Conservation (phyloP, 805 yeast species). For the Sugiyamaella smithiae region DNA sequence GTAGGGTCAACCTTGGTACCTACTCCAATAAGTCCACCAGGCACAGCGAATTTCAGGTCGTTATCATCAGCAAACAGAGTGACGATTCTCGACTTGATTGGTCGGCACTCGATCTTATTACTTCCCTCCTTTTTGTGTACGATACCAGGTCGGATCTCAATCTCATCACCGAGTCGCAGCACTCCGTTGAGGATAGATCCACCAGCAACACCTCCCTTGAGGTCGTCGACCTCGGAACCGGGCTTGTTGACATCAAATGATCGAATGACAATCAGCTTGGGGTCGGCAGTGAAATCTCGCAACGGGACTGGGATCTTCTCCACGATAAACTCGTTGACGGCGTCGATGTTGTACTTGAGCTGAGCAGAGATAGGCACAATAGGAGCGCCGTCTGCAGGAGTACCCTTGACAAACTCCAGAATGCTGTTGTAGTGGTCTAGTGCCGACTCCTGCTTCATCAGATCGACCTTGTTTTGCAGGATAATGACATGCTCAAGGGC, state of each 20-base stretch:
- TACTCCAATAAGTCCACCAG: slow-evolving; percentile 99
- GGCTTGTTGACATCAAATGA: slow-evolving; percentile 99
- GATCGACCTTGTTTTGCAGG: slow-evolving; percentile 95
- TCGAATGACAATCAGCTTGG: slow-evolving; percentile 94
- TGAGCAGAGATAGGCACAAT: slow-evolving; percentile 98
- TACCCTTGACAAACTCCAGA: slow-evolving; percentile 89
- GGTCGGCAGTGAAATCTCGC: slow-evolving; percentile 91
- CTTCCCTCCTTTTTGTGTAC: slow-evolving; percentile 84
- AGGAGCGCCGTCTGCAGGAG: slow-evolving; percentile 99
- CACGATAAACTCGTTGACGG: slow-evolving; percentile 94
- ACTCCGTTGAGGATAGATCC: slow-evolving; percentile 98
- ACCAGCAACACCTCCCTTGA: slow-evolving; percentile 99
- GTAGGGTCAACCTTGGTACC: slow-evolving; percentile 99
- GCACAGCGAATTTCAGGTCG: slow-evolving; percentile 97
- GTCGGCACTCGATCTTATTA: slow-evolving; percentile 88
- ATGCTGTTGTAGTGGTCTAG: slow-evolving; percentile 93
- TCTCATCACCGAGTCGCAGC: slow-evolving; percentile 94
- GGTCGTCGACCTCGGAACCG: slow-evolving; percentile 93
- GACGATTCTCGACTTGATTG: slow-evolving; percentile 90
- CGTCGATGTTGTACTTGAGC: slow-evolving; percentile 96
- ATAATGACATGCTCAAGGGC: slow-evolving; percentile 94
- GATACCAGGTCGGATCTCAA: slow-evolving; percentile 98
- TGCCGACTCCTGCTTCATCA: slow-evolving; percentile 97
- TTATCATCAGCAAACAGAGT: slow-evolving; percentile 97
- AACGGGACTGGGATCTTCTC: slow-evolving; percentile 94